Evolutionary conservation across 1,284 basidiomycete species (phyloP).

Genomic region (Xerocomus minutiporus): DNA sequence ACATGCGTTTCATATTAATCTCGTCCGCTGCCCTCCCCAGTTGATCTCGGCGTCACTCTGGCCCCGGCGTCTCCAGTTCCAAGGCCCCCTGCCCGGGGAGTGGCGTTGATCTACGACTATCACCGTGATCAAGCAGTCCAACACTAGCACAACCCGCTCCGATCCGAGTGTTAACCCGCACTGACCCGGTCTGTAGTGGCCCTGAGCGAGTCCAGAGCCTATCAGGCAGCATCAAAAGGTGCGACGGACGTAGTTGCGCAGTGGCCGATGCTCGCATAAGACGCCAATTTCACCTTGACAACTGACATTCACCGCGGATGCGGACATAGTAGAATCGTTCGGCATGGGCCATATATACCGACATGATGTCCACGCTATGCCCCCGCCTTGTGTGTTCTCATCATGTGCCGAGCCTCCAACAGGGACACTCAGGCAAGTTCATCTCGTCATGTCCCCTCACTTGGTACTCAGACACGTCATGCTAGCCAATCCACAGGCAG

Average conservation of each 20-base stretch:
- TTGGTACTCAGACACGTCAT: not conserved
- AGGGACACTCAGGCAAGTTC: conserved; percentile 8
- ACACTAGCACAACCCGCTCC: not conserved
- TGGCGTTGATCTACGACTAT: not conserved
- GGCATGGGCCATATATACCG: not conserved
- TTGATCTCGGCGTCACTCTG: no score
- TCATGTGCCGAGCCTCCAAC: conserved; percentile 6
- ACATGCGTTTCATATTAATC: no score
- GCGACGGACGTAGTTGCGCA: not conserved
- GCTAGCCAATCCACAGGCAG: not conserved
- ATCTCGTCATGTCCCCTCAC: not conserved
- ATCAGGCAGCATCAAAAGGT: not conserved
- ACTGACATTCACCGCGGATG: not conserved
- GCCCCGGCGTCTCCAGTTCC: no score
- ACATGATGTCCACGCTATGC: not conserved
- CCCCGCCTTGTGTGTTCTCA: not conserved
- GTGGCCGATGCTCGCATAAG: not conserved
- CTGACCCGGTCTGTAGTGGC: not conserved
- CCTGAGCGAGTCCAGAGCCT: not conserved
- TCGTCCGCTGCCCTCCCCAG: no score
- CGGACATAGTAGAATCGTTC: not conserved
- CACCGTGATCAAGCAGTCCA: not conserved
- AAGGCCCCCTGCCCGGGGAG: not conserved
- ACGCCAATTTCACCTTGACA: not conserved
- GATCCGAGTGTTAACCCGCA: not conserved